phyloP scores from a whole-genome alignment of 2,329 filamentous ascomycete genomes.

The Botrytis tulipae region DNA sequence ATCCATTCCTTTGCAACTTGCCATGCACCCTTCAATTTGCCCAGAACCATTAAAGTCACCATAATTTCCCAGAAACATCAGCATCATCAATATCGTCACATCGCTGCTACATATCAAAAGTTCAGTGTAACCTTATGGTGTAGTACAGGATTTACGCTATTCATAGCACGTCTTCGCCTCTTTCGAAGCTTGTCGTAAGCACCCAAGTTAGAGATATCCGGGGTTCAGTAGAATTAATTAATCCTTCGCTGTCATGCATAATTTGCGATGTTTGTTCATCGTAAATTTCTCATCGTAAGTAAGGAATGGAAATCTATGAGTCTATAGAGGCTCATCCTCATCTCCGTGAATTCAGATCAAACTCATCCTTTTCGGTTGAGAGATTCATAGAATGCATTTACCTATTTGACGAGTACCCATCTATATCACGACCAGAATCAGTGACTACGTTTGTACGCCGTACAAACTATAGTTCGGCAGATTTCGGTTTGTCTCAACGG shows the following conservation, averaged over 20 bases:
- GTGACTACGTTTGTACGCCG: not conserved
- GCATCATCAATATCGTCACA: not conserved
- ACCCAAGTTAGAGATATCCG: not conserved
- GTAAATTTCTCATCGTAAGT: not conserved
- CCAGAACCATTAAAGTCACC: not conserved
- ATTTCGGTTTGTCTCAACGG: not conserved
- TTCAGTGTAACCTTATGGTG: not conserved
- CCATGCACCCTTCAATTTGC: not conserved
- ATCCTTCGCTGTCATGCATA: conserved; percentile 1
- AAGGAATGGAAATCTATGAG: not conserved
- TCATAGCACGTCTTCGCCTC: conserved; percentile 11
- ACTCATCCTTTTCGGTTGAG: not conserved
- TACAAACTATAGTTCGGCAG: not conserved
- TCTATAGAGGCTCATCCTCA: not conserved
- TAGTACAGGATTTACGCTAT: not conserved
- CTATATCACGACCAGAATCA: not conserved
- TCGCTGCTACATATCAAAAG: not conserved
- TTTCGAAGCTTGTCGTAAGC: not conserved
- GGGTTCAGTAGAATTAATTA: not conserved
- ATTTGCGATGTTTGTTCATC: not conserved
- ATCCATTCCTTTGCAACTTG: not conserved
- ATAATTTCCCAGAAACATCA: not conserved
- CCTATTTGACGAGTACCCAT: not conserved
- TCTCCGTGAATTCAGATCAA: not conserved
- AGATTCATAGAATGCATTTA: not conserved